These are phyloP conservation scores for Smallanthus sonchifolius DNA, from an alignment of 129 eudicot species.

Conservation along the genomic window DNA sequence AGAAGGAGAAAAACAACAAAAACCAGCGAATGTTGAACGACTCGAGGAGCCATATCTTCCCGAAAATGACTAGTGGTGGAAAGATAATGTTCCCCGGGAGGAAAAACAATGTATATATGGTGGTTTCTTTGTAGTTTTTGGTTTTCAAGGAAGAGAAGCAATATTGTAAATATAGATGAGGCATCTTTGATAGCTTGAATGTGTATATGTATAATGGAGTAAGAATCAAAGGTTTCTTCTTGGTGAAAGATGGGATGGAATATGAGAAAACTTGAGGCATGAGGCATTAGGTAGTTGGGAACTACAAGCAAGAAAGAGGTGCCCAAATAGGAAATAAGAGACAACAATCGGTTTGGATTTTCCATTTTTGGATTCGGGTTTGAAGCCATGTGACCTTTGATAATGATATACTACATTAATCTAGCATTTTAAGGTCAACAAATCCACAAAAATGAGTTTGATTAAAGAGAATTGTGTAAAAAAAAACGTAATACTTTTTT, in stretches of 20 bases:
- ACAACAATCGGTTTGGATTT: constrained; percentile 13
- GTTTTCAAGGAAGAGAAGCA: constrained; percentile 21
- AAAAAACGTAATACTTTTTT: no score
- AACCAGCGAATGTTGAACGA: constrained; percentile 25
- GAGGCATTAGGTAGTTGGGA: constrained; percentile 70
- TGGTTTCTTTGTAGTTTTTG: neutral
- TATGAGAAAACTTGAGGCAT: constrained; percentile 77
- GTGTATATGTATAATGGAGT: constrained; percentile 36
- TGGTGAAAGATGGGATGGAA: constrained; percentile 58
- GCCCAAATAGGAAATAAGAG: constrained; percentile 42
- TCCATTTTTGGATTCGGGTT: constrained; percentile 21
- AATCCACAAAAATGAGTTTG: neutral
- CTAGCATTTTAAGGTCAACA: neutral
- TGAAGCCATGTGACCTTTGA: neutral
- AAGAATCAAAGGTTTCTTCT: constrained; percentile 86
- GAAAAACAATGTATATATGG: neutral
- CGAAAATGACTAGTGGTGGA: neutral
- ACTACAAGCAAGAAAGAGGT: constrained; percentile 68
- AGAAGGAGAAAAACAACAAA: constrained; percentile 40
- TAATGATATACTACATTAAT: neutral
- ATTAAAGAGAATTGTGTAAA: neutral
- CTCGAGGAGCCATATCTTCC: constrained; percentile 41
- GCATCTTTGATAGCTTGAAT: constrained; percentile 39
- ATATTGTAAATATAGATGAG: constrained; percentile 47
- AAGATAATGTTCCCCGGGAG: neutral